Conservation (phyloP, 2,329 filamentous ascomycete species). For the Clonostachys sp. region DNA sequence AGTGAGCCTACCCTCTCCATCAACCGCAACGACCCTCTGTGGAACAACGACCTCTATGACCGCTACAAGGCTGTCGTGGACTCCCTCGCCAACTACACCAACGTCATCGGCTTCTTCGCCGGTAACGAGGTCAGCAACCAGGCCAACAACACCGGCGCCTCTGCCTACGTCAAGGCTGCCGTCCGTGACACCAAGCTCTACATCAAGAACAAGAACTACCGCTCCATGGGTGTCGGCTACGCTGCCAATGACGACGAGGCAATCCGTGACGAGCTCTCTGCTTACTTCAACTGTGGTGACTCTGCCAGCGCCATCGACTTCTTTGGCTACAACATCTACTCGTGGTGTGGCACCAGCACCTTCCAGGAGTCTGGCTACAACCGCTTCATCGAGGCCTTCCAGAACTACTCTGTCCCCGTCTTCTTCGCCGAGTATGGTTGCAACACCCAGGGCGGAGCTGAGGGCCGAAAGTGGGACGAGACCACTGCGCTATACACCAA, state of each 20-base stretch:
- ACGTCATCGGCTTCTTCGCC: slow-evolving; percentile 95
- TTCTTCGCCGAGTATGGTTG: slow-evolving; percentile 99
- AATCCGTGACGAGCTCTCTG: slow-evolving; percentile 76
- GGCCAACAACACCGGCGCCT: slow-evolving; percentile 81
- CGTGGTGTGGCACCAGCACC: slow-evolving; percentile 87
- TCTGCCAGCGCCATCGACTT: slow-evolving; percentile 74
- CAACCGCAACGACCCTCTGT: slow-evolving; percentile 72
- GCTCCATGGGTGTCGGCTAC: slow-evolving; percentile 85
- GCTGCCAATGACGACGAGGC: slow-evolving; percentile 88
- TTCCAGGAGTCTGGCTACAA: slow-evolving; percentile 76
- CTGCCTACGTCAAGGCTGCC: slow-evolving; percentile 94
- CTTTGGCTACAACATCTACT: slow-evolving; percentile 99
- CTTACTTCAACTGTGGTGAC: slow-evolving; percentile 90
- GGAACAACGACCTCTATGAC: slow-evolving; percentile 72
- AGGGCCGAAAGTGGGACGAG: slow-evolving; percentile 78
- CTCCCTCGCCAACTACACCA: slow-evolving; percentile 74
- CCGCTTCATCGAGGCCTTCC: slow-evolving; percentile 80
- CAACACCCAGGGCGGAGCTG: slow-evolving; percentile 60
- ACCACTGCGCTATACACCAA: slow-evolving; percentile 74
- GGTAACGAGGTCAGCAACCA: slow-evolving; percentile 96
- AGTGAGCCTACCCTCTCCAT: slow-evolving; percentile 79
- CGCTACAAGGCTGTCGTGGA: slow-evolving; percentile 87
- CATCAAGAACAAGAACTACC: slow-evolving; percentile 76
- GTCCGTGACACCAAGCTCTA: slow-evolving; percentile 95
- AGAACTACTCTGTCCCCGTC: slow-evolving; percentile 83